Conservation (phyloP, 768 basidiomycete genomes). For the Kwoniella botswanensis region DNA sequence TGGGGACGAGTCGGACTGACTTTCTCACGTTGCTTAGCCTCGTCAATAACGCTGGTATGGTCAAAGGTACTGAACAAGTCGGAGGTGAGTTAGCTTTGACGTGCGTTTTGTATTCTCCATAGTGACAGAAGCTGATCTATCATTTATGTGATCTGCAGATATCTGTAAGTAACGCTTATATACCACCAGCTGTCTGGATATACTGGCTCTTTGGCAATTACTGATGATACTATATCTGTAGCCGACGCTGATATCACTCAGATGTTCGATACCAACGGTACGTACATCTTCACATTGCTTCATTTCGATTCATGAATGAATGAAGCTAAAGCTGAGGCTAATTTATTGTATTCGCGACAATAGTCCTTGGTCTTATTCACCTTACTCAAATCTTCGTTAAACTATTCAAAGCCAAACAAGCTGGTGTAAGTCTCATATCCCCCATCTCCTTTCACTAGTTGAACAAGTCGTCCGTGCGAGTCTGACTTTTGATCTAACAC, state of each 20-base stretch:
- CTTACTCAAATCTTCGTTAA: constrained; percentile 55
- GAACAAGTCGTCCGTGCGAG: background rate
- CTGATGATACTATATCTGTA: constrained; percentile 59
- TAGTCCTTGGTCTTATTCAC: constrained; percentile 56
- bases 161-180: constrained; percentile 16
- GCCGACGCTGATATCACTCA: constrained; percentile 76
- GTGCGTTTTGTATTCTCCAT: background rate
- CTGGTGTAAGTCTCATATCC: constrained; percentile 54
- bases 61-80: constrained; percentile 82
- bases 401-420: constrained; percentile 51
- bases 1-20: background rate
- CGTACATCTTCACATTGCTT: background rate
- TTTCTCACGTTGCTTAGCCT: constrained; percentile 24
- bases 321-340: background rate
- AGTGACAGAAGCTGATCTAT: background rate
- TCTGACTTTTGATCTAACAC: background rate
- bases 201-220: too few species aligned
- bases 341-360: too few species aligned
- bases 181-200: too few species aligned
- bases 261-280: constrained; percentile 72
- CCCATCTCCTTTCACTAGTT: background rate
- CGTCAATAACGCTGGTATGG: constrained; percentile 87
- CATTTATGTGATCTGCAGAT: constrained; percentile 14
- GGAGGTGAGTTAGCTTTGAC: constrained; percentile 61
- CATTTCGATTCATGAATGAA: background rate